Evolutionary conservation across 306 rosid species (phyloP), one percentile per base, ranked within the genome.

Genomic region (Comarum palustre): DNA sequence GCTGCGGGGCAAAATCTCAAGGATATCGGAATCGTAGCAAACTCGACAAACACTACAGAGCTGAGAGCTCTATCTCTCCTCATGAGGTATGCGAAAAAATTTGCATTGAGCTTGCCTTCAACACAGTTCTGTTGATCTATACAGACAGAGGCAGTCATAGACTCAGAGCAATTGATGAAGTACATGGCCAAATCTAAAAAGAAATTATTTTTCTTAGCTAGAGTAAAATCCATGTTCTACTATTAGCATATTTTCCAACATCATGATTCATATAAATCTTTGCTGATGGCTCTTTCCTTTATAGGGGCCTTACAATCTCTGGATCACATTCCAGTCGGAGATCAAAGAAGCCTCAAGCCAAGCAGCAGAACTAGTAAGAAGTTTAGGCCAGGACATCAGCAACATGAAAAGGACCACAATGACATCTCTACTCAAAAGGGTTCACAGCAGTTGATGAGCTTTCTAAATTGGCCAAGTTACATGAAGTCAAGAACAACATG

Each of bases 221-320:
- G n/a, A n/a, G n/a, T n/a, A n/a, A n/a, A n/a, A n/a, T n/a, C n/a
- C n/a, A n/a, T n/a, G n/a, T n/a, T n/a, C n/a, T n/a, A n/a, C 27
- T 39, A 20, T 2, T 34, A 54, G 13, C 69, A 47, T 66, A 36
- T 57, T 19, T 16, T 45, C 42, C 54, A 39, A 20, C 67, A 41
- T 9, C 0, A n/a, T 10, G 55, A 17, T 54, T 45, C 38, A 34
- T 10, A 11, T 34, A 32, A 32, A 34, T 22, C 27, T 8, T 63
- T 15, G 63, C 34, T 62, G 25, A 62, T 62, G 16, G 24, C 6
- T 5, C 34, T 8, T 58, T 55, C 69, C n/a, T 20, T 45, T 63
- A 31, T 75, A 91, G 97, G 90, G 90, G 61, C 90, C 95, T 2
- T 68, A 79, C 80, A 89, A 87, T 71, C 84, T 89, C 70, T 77